A percentile compares a stretch with the other conserved stretches of the same genome.
Evolutionary conservation across 2,329 filamentous ascomycete genomes (phyloP).

Genomic region (Beauveria medogensis): DNA sequence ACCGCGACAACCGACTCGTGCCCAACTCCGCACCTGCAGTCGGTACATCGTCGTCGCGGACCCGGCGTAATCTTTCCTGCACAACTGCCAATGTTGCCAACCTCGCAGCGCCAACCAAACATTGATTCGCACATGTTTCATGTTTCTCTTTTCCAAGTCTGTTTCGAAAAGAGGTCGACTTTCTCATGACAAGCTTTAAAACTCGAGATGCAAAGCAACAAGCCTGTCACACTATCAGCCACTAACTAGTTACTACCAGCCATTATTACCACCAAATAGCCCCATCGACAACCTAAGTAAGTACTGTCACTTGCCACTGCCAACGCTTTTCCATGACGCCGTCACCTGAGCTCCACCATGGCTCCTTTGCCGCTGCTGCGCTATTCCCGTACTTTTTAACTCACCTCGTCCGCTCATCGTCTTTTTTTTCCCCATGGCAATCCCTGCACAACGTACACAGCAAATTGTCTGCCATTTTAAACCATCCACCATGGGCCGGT

Average conservation of each 20-base stretch:
- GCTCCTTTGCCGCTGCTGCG: neutral
- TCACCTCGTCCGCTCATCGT: neutral
- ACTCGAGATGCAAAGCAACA: no score
- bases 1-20: conserved; percentile 2
- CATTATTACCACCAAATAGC: no score
- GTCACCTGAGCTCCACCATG: neutral
- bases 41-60: neutral
- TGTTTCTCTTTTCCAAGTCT: no score
- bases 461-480: conserved; percentile 22
- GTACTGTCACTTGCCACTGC: no score
- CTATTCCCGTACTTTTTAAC: neutral
- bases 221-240: no score
- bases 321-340: neutral
- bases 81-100: neutral
- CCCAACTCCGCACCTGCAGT: neutral
- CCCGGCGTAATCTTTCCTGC: neutral
- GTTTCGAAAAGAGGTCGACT: no score
- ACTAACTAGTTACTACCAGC: no score
- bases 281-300: no score
- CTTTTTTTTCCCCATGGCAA: conserved; percentile 5
- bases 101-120: neutral
- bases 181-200: no score
- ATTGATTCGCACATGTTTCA: no score
- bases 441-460: conserved; percentile 18
- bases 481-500: conserved; percentile 19